Base-by-base conservation (phyloP, 2,329 filamentous ascomycete species). In the Ceratocystis lukuohia region DNA sequence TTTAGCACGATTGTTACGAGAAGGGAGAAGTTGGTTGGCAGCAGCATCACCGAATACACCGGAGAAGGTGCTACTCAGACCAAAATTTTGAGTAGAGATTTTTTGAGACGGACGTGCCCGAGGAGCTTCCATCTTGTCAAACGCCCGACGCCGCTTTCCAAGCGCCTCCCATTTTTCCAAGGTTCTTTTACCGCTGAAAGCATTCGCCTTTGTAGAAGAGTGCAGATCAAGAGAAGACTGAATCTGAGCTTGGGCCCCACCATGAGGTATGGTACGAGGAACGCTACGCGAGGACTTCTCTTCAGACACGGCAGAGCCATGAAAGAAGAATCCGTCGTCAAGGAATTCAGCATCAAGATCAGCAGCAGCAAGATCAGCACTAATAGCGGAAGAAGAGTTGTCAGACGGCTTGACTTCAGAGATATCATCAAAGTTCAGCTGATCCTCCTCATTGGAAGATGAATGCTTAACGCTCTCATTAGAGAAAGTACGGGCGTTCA, bases 101-200 rank as follows among this genome's bases (percentile, higher is more conserved):
- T 41, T 48, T 22, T 30, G 22, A 37, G 61, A 50, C 25, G n/a
- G 61, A 30, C 25, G 50, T 28, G 44, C 28, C 25, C 33, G 44
- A 5, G 53, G 66, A 3, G 57, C 20, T 17, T 46, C 48, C 20
- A 61, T 7, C 53, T 66, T 66, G 17, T 62, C 66, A 61, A 66
- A 84, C 67, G 84, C 89, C 68, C 91, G 86, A 66, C 93, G 84
- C 72, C 88, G 88, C 74, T 96, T 88, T 69, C 93, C 93, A 62
- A 97, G 80, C 12, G 86, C 89, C 28, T 88, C 85, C 93, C 93
- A 97, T 75, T 96, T 96, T 76, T 96, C 93, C 64, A 89, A 69
- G 53, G 73, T 73, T 70, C 71, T 78, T n/a, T 68, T 68, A n/a
- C 37, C 28, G 1, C 30, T 45, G 15, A 57, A 41, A 3, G 37